Evolutionary conservation across 1,284 basidiomycete genomes (phyloP).

Genomic region (Phaffia rhodozyma): DNA sequence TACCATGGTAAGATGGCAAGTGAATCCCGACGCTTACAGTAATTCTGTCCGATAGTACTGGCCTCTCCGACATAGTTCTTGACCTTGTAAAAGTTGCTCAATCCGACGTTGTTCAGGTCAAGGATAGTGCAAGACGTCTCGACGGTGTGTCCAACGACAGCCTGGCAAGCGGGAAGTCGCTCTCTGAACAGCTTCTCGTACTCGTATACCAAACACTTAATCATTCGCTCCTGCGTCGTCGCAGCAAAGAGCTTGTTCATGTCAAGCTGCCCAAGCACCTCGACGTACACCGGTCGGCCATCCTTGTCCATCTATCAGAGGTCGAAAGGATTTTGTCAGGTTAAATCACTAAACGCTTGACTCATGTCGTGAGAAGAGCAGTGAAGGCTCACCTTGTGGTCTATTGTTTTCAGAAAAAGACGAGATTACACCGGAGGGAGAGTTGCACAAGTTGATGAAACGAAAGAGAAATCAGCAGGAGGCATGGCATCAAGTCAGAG

Average conservation of each 20-base stretch:
- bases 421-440: too few relatives aligned
- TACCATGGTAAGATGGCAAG: not conserved
- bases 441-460: too few relatives aligned
- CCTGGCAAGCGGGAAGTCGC: constrained; percentile 72
- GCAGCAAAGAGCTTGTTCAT: constrained; percentile 65
- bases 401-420: not conserved
- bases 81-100: constrained; percentile 79
- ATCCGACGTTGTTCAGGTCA: constrained; percentile 71
- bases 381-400: constrained; percentile 12
- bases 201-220: constrained; percentile 79
- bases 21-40: constrained; percentile 39
- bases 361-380: constrained; percentile 21
- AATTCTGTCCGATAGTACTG: constrained; percentile 72
- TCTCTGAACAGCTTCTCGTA: constrained; percentile 80
- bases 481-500: not conserved
- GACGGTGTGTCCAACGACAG: constrained; percentile 64
- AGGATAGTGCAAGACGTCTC: constrained; percentile 99
- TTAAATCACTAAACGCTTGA: too few relatives aligned
- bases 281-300: constrained; percentile 90
- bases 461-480: not conserved
- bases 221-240: constrained; percentile 78
- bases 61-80: constrained; percentile 81
- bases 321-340: too few relatives aligned
- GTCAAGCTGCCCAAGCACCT: constrained; percentile 82
- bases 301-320: constrained; percentile 97